Evolutionary conservation across 225 moss, liverwort and hornwort species (phyloP), one percentile per base, ranked within the genome.

Genomic region (Pleurozium schreberi): DNA sequence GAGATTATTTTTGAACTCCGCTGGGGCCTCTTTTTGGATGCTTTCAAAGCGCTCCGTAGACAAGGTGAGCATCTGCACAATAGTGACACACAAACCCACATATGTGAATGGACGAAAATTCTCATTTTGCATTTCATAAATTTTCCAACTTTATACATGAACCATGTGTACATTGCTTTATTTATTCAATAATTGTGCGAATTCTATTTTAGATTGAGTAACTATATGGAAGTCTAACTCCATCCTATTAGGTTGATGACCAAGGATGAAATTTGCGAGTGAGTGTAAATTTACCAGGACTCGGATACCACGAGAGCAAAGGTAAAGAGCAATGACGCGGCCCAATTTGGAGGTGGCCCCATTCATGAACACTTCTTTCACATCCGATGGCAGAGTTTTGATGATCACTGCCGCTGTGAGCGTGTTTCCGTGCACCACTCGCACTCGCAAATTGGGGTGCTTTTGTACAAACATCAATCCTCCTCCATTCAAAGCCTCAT

Each of bases 301-400:
- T 75, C 94, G 70, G 66, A 97, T 85, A n/a, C 92, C 92, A 45
- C 90, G 94, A 30, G 88, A 85, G 90, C 94, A 95, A 57, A 98
- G 96, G 84, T 96, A 95, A 42, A 98, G 92, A 78, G 97, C 98
- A 43, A 98, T 96, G 89, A 94, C 98, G 18, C 98, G 94, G 65
- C 97, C 98, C 33, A 98, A 85, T 82, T 98, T 98, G 84, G 98
- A 98, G 77, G 98, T 98, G 55, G 97, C 97, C 42, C 98, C 98
- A 10, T 95, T 98, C 94, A 97, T 92, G 87, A 98, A 98, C 42
- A 98, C 96, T 90, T 97, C 95, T 67, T 93, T 92, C 79, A 92
- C 91, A 80, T 95, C 93, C 11, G 89, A 80, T 11, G 92, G 93
- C 28, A 98, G 91, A 45, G 92, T 92, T 76, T 94, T 93, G 88